Conservation (phyloP, 1,139 yeast species). For the Saccharomyces hybrid region DNA sequence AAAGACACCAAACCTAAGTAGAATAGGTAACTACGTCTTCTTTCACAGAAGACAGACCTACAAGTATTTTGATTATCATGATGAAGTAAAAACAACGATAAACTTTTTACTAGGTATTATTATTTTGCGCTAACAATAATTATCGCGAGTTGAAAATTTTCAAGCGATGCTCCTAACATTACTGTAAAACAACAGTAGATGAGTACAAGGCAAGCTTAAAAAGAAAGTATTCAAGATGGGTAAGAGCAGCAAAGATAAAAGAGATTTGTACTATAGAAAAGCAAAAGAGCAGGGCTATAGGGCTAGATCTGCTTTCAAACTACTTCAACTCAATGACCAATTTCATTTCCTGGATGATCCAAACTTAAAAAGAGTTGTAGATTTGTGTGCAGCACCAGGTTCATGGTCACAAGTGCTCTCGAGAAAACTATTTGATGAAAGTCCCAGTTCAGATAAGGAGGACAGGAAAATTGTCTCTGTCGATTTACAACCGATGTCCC, state of each 20-base stretch:
- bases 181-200: neutral
- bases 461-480: conserved; percentile 83
- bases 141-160: conserved; percentile 1
- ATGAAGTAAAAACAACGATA: neutral
- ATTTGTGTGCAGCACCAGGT: conserved; percentile 98
- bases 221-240: conserved; percentile 50
- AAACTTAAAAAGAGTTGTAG: conserved; percentile 77
- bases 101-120: neutral
- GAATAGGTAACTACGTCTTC: neutral
- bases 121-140: neutral
- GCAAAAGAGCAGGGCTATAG: conserved; percentile 98
- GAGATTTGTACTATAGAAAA: conserved; percentile 82
- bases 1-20: neutral
- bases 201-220: neutral
- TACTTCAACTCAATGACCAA: conserved; percentile 82
- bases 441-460: conserved; percentile 22
- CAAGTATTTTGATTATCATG: neutral
- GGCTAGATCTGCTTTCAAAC: conserved; percentile 91
- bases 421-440: conserved; percentile 45
- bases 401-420: conserved; percentile 98
- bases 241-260: conserved; percentile 87
- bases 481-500: conserved; percentile 95
- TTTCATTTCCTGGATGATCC: conserved; percentile 60
- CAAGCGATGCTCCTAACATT: neutral
- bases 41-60: neutral